Percentiles rank a stretch among this genome's conserved stretches.
These are phyloP conservation scores for Periglandula ipomoeae DNA, from an alignment of 2,329 filamentous ascomycete genomes.

Conservation along the genomic window DNA sequence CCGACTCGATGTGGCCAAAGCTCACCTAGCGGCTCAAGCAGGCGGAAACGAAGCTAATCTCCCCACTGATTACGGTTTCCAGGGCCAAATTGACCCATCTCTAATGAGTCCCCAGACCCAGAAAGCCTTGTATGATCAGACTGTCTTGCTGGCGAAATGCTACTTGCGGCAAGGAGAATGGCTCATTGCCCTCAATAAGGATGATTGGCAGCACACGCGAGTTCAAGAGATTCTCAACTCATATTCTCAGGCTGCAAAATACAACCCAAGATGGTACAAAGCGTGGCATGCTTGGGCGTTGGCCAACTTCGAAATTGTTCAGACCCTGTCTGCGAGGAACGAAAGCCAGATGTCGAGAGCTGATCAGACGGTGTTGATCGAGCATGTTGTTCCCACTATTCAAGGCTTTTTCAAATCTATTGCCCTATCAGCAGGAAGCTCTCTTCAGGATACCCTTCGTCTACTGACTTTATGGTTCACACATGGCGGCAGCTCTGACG, in stretches of 20 bases:
- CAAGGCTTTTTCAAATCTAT: constrained; percentile 98
- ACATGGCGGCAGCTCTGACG: constrained; percentile 79
- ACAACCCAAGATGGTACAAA: constrained; percentile 95
- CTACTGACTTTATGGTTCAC: constrained; percentile 94
- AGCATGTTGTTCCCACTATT: constrained; percentile 90
- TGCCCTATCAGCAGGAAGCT: constrained; percentile 80
- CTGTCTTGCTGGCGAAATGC: constrained; percentile 79
- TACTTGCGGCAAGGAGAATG: constrained; percentile 95
- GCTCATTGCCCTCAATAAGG: constrained; percentile 76
- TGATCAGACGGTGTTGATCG: constrained; percentile 61
- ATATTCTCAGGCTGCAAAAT: constrained; percentile 84
- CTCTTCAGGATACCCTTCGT: constrained; percentile 87
- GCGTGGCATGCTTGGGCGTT: constrained; percentile 99
- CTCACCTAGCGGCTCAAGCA: constrained; percentile 37
- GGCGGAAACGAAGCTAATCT: constrained; percentile 34
- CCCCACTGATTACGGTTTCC: constrained; percentile 39
- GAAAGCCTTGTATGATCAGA: constrained; percentile 49
- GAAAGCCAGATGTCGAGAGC: constrained; percentile 38
- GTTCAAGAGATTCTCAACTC: constrained; percentile 85
- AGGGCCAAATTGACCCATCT: constrained; percentile 34
- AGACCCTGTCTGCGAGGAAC: constrained; percentile 59
- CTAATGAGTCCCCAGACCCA: constrained; percentile 41
- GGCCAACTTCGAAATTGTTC: constrained; percentile 97
- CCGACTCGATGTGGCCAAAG: constrained; percentile 43
- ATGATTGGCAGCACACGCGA: constrained; percentile 80